phyloP scores from a whole-genome alignment of 768 basidiomycete genomes.

The Boletus speciosus region DNA sequence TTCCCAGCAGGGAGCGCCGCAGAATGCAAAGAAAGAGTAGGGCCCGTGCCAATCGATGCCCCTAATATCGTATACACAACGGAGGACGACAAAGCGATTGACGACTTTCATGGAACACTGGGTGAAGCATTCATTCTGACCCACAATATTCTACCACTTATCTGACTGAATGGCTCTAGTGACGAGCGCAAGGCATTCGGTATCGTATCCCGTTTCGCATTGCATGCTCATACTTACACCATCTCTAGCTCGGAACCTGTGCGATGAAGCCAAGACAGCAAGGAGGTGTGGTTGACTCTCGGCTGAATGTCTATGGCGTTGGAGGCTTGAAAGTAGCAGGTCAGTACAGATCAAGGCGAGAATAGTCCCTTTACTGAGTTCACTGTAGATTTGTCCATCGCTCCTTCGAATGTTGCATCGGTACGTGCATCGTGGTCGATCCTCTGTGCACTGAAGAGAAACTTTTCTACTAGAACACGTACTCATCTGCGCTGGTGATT shows the following conservation, averaged over 20 bases:
- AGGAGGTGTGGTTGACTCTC: constrained; percentile 59
- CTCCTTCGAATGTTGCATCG: constrained; percentile 36
- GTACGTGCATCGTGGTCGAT: constrained; percentile 13
- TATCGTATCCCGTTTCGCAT: constrained; percentile 3
- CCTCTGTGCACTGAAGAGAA: neutral
- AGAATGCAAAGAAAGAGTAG: constrained; percentile 12
- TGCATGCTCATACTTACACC: neutral
- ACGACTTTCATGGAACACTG: constrained; percentile 21
- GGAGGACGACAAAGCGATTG: constrained; percentile 36
- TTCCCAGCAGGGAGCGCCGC: constrained; percentile 27
- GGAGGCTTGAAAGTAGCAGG: constrained; percentile 58
- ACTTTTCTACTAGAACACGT: constrained; percentile 17
- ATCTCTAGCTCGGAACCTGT: constrained; percentile 55
- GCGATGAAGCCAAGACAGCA: constrained; percentile 59
- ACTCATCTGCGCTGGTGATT: constrained; percentile 23
- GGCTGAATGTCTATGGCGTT: constrained; percentile 62
- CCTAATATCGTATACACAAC: constrained; percentile 31
- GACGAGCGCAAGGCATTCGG: constrained; percentile 33
- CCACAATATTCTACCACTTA: no score
- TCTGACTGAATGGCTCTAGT: constrained; percentile 14
- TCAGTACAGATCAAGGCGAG: constrained; percentile 7
- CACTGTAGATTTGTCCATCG: constrained; percentile 37
- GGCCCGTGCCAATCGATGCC: constrained; percentile 23
- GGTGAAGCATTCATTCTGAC: constrained; percentile 9
- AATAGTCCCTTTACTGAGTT: neutral